Conservation (phyloP, 2,329 filamentous ascomycete species). For the Beauveria rudraprayagi region DNA sequence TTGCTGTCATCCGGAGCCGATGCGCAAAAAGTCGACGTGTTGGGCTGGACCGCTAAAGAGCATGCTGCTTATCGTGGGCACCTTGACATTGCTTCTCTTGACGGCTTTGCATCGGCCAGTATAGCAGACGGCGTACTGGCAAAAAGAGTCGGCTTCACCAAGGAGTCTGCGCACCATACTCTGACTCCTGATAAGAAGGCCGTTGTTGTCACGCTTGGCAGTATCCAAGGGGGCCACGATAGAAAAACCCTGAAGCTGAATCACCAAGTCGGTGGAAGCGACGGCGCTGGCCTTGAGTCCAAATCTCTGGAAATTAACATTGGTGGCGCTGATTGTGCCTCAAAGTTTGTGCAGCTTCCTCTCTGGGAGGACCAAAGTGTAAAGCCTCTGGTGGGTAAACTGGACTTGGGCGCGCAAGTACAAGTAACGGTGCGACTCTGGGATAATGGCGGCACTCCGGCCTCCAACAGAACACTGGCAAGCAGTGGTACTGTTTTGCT, state of each 20-base stretch:
- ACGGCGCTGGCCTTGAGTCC: background rate
- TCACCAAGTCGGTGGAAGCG: background rate
- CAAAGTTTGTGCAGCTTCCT: constrained; percentile 16
- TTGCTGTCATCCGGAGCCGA: constrained; percentile 21
- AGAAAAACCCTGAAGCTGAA: constrained; percentile 3
- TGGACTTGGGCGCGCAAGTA: constrained; percentile 9
- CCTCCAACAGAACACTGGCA: constrained; percentile 11
- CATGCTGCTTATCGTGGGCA: constrained; percentile 27
- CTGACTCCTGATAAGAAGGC: background rate
- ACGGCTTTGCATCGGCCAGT: background rate
- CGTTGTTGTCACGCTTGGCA: constrained; percentile 12
- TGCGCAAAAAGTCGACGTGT: constrained; percentile 7
- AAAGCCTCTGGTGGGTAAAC: constrained; percentile 17
- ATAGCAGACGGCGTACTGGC: background rate
- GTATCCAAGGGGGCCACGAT: constrained; percentile 13
- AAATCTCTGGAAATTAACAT: constrained; percentile 11
- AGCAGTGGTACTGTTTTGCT: constrained; percentile 23
- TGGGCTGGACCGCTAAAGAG: constrained; percentile 27
- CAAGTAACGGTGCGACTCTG: constrained; percentile 18
- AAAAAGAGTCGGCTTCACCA: background rate
- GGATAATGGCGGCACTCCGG: background rate
- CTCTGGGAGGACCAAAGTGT: constrained; percentile 18
- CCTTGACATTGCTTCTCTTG: constrained; percentile 18
- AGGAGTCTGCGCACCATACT: background rate
- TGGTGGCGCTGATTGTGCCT: background rate